Evolutionary conservation across 2,329 filamentous ascomycete genomes (phyloP).

Genomic region (Fusarium multiceps): DNA sequence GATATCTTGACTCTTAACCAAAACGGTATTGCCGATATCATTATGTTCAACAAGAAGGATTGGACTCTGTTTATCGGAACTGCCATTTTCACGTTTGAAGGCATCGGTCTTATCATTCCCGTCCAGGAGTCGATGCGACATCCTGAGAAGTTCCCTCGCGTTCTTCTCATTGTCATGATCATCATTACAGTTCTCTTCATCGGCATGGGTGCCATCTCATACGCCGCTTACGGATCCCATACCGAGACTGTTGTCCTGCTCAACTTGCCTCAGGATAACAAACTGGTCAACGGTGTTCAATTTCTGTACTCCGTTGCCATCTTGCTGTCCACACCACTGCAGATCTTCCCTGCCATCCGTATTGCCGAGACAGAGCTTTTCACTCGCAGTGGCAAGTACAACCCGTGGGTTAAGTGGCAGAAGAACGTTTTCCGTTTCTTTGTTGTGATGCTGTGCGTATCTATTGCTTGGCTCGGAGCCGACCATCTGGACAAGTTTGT

Average conservation of each 20-base stretch:
- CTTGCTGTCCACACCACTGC: slow-evolving; percentile 90
- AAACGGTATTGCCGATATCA: slow-evolving; percentile 84
- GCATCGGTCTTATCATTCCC: slow-evolving; percentile 95
- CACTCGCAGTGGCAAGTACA: slow-evolving; percentile 94
- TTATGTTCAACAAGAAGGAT: slow-evolving; percentile 87
- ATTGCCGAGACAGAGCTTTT: slow-evolving; percentile 96
- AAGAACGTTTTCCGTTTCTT: slow-evolving; percentile 98
- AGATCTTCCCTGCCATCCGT: slow-evolving; percentile 97
- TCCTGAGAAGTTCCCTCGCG: slow-evolving; percentile 88
- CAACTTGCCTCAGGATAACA: slow-evolving; percentile 95
- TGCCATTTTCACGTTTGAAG: slow-evolving; percentile 98
- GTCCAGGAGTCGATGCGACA: slow-evolving; percentile 98
- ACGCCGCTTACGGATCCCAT: slow-evolving; percentile 93
- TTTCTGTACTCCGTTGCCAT: slow-evolving; percentile 99
- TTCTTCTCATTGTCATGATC: slow-evolving; percentile 91
- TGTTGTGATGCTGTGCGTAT: slow-evolving; percentile 85
- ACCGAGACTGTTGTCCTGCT: slow-evolving; percentile 97
- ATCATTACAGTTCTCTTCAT: slow-evolving; percentile 93
- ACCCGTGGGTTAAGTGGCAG: slow-evolving; percentile 99
- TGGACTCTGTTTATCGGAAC: slow-evolving; percentile 99
- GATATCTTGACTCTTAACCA: slow-evolving; percentile 85
- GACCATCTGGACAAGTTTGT: slow-evolving; percentile 98
- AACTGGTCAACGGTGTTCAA: slow-evolving; percentile 94
- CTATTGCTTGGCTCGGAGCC: slow-evolving; percentile 91
- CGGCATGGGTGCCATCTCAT: slow-evolving; percentile 91